phyloP scores from a whole-genome alignment of 768 basidiomycete genomes.

The Mycena crocata region DNA sequence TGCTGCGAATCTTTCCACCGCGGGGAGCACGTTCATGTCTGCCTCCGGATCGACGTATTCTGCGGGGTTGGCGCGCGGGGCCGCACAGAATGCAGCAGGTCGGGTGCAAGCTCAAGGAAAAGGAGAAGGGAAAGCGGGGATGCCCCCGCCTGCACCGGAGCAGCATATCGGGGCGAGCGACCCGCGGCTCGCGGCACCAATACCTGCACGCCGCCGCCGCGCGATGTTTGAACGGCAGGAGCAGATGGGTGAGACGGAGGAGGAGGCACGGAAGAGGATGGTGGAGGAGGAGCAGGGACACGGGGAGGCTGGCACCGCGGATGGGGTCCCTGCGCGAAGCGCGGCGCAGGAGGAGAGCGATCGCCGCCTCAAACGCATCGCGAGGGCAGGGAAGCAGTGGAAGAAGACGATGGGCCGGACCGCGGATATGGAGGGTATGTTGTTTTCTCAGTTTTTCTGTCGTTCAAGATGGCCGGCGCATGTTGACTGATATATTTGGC shows the following conservation, averaged over 20 bases:
- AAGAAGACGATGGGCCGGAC: slow-evolving; percentile 85
- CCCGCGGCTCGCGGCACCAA: no score
- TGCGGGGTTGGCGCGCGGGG: background rate
- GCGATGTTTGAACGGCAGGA: no score
- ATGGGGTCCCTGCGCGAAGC: no score
- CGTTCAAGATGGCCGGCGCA: background rate
- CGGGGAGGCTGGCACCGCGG: no score
- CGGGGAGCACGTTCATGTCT: slow-evolving; percentile 38
- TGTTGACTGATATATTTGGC: slow-evolving; percentile 20
- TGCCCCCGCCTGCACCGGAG: no score
- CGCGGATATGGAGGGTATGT: slow-evolving; percentile 92
- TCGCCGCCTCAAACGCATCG: slow-evolving; percentile 80
- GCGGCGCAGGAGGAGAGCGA: slow-evolving; percentile 68
- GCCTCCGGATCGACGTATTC: slow-evolving; percentile 22
- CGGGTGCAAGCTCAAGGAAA: no score
- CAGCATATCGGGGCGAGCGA: no score
- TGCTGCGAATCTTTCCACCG: slow-evolving; percentile 60
- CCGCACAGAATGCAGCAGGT: no score
- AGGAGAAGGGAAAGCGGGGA: no score
- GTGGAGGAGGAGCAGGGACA: slow-evolving; percentile 65
- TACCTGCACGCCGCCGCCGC: no score
- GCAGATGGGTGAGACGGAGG: slow-evolving; percentile 68
- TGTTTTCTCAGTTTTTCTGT: background rate
- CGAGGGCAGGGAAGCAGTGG: slow-evolving; percentile 94
- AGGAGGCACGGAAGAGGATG: slow-evolving; percentile 68